Percentiles rank a stretch among this genome's conserved stretches.
Evolutionary conservation across 2,329 filamentous ascomycete species (phyloP).

Genomic region (Aureobasidium sp.): DNA sequence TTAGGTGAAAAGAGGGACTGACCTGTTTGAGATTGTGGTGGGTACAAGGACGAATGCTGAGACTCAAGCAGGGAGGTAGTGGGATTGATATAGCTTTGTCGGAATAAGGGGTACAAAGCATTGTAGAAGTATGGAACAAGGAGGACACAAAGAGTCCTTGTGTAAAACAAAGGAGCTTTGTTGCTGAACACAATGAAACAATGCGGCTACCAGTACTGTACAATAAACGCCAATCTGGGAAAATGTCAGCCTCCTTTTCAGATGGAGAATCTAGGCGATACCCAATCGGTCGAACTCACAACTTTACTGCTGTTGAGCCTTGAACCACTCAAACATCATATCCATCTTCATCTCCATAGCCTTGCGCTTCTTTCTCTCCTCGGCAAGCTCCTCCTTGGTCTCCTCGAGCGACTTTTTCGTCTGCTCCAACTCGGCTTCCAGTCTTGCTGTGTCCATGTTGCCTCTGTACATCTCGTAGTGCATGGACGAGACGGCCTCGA

Average conservation of each 20-base stretch:
- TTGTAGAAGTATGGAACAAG: no score
- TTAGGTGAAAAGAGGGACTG: background rate
- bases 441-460: background rate
- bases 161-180: no score
- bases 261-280: no score
- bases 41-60: no score
- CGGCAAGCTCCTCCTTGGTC: background rate
- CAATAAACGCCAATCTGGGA: no score
- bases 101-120: no score
- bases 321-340: background rate
- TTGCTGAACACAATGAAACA: no score
- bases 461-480: background rate
- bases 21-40: background rate
- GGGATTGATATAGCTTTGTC: background rate
- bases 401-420: background rate
- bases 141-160: no score
- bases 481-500: background rate
- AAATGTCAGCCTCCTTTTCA: no score
- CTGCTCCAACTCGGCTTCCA: background rate
- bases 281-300: no score
- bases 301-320: background rate
- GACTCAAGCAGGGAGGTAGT: background rate
- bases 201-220: no score
- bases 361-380: background rate
- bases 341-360: background rate